Conservation (phyloP, 306 rosid genomes). For the Corylus americana region DNA sequence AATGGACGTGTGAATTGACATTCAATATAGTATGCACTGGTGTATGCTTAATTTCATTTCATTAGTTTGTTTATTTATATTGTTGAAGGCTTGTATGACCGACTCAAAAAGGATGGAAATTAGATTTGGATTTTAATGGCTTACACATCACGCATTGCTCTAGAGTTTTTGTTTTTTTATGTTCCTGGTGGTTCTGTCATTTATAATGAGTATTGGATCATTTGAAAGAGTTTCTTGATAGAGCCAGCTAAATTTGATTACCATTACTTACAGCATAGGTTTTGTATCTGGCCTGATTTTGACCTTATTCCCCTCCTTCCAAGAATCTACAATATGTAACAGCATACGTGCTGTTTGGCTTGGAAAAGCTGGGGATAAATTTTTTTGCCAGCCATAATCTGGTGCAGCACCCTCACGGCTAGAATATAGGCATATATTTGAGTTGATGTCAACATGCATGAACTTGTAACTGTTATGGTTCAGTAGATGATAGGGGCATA, state of each 20-base stretch:
- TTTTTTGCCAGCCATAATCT: neutral
- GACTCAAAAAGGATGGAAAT: neutral
- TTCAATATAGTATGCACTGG: neutral
- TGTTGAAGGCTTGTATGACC: conserved; percentile 3
- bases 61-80: neutral
- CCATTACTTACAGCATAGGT: neutral
- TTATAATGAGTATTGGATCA: neutral
- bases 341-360: neutral
- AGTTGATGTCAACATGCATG: neutral
- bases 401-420: neutral
- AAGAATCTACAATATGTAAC: neutral
- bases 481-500: neutral
- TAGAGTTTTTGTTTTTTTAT: neutral
- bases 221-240: neutral
- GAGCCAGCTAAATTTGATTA: neutral
- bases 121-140: neutral
- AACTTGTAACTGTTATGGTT: neutral
- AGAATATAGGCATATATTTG: neutral
- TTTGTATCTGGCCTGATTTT: neutral
- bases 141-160: neutral
- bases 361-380: neutral
- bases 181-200: neutral
- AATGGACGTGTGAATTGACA: neutral
- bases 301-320: neutral
- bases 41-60: neutral